phyloP scores from a whole-genome alignment of 208 protist genomes.

The Acanthamoeba culbertsoni region DNA sequence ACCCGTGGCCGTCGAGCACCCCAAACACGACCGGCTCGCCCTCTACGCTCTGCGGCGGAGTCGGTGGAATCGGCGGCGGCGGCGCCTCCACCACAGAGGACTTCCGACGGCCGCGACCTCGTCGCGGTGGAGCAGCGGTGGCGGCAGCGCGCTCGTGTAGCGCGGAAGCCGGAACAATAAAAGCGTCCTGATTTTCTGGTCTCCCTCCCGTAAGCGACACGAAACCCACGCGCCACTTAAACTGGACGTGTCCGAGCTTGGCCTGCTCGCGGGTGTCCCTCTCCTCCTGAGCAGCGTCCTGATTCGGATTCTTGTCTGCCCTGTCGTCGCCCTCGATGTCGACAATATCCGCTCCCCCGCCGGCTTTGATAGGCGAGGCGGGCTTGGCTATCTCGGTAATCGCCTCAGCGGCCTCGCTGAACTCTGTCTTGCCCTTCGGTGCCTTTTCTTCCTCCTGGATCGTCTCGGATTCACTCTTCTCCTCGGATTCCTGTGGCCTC shows the following conservation, averaged over 20 bases:
- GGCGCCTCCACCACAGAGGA: background rate
- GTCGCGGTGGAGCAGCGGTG: background rate
- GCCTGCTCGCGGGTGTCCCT: background rate
- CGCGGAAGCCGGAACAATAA: background rate
- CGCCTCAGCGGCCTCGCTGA: background rate
- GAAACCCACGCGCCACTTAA: background rate
- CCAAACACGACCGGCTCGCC: slow-evolving; percentile 7
- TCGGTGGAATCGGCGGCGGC: background rate
- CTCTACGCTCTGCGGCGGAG: background rate
- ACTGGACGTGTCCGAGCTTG: background rate
- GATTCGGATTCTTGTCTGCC: too few species aligned
- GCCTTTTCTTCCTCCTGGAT: background rate
- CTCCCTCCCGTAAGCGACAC: background rate
- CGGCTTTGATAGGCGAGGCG: background rate
- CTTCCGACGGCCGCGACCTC: background rate
- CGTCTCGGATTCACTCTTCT: background rate
- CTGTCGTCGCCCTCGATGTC: background rate
- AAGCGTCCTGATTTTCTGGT: slow-evolving; percentile 43
- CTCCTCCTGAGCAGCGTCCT: background rate
- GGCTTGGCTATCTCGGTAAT: background rate
- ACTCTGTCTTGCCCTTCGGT: background rate
- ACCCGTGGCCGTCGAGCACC: slow-evolving; percentile 46
- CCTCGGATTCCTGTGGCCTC: background rate
- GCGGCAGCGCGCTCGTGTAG: background rate
- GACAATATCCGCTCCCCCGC: background rate